Conservation (phyloP, 768 basidiomycete genomes). For the Lyophyllum decastes region DNA sequence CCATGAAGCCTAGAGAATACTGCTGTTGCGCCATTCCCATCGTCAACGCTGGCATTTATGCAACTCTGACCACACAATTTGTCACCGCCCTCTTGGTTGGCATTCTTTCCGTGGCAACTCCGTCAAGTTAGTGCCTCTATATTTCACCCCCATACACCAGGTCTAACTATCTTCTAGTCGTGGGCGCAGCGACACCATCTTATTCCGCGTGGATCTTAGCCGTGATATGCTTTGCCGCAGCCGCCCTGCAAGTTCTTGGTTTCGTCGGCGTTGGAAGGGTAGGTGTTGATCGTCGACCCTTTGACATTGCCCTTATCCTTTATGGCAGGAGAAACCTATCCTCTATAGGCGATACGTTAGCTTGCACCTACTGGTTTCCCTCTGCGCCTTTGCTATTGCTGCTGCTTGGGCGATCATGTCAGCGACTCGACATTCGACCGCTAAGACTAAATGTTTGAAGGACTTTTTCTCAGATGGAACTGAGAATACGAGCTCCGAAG, state of each 20-base stretch:
- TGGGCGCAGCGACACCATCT: constrained; percentile 82
- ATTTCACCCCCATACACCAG: background rate
- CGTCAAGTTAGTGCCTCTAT: constrained; percentile 60
- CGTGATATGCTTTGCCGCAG: constrained; percentile 73
- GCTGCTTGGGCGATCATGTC: constrained; percentile 84
- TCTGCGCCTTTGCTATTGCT: constrained; percentile 72
- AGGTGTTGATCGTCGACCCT: constrained; percentile 18
- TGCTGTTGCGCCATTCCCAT: constrained; percentile 94
- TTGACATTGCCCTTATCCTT: background rate
- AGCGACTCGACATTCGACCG: constrained; percentile 71
- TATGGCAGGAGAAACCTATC: constrained; percentile 62
- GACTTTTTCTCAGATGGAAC: constrained; percentile 54
- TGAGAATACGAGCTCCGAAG: constrained; percentile 44
- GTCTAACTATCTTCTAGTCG: constrained; percentile 51
- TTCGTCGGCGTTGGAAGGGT: constrained; percentile 84
- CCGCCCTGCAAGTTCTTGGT: constrained; percentile 77
- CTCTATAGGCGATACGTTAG: constrained; percentile 70
- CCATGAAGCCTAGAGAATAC: constrained; percentile 81
- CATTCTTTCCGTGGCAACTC: constrained; percentile 74
- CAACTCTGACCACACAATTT: constrained; percentile 76
- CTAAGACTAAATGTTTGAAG: constrained; percentile 63
- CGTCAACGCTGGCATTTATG: constrained; percentile 88
- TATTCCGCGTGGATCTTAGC: constrained; percentile 77
- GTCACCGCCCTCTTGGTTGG: constrained; percentile 66
- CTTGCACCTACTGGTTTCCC: constrained; percentile 55